Percentiles rank a stretch among this genome's conserved stretches.
phyloP scores from a whole-genome alignment of 176 grass and related monocot genomes.

The Cenchrus purpureus region DNA sequence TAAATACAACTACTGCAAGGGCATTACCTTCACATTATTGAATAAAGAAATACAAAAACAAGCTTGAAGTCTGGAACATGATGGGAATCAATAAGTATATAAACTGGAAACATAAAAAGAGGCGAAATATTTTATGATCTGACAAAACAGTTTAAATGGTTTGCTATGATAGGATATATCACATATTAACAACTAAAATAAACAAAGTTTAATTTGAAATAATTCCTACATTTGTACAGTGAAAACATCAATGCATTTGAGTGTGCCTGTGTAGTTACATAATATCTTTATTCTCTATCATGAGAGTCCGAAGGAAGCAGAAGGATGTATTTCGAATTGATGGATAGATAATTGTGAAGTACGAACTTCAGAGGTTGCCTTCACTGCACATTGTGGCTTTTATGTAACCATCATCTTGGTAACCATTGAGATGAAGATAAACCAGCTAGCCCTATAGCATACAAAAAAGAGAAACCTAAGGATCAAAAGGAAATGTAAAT shows the following conservation, averaged over 20 bases:
- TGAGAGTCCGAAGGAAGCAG: conserved; percentile 13
- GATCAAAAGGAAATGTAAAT: conserved; percentile 11
- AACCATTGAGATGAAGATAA: conserved; percentile 43
- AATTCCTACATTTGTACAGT: conserved; percentile 8
- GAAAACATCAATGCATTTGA: conserved; percentile 27
- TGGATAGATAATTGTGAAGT: conserved; percentile 17
- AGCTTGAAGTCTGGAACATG: not conserved
- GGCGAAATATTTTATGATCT: not conserved
- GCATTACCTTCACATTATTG: conserved; percentile 19
- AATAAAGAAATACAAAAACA: not conserved
- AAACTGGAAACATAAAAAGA: not conserved
- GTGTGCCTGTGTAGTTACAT: conserved; percentile 18
- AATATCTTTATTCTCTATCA: conserved; percentile 32
- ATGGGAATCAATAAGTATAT: conserved; percentile 25
- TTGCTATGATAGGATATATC: not conserved
- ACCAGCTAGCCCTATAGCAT: conserved; percentile 25
- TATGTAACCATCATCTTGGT: conserved; percentile 24
- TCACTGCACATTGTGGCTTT: conserved; percentile 14
- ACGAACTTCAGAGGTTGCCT: conserved; percentile 20
- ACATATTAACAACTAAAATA: conserved; percentile 31
- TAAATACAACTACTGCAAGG: not conserved
- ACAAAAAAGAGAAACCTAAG: conserved; percentile 11
- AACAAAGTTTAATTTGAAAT: not conserved
- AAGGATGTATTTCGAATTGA: conserved; percentile 26
- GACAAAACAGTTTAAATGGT: conserved; percentile 8